Evolutionary conservation across 306 rosid species (phyloP), one percentile per base, ranked within the genome.

Genomic region (Oemleria cerasiformis): DNA sequence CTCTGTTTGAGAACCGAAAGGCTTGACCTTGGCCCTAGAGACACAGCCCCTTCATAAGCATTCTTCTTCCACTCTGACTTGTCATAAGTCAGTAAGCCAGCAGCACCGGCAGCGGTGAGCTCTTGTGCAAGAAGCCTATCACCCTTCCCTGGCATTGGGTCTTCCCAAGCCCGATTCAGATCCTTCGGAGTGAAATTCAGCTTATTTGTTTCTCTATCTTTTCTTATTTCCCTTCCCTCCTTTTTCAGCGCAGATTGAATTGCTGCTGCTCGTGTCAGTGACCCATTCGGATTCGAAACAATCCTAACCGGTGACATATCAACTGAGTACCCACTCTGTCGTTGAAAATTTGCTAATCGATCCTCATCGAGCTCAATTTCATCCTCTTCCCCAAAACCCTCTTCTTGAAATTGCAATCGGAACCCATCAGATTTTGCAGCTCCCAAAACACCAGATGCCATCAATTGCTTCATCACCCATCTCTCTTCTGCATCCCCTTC

Each of bases 101-200:
- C 61, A 82, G 88, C 97, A 80, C 85, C 54, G 80, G 88, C 96
- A 56, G 89, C 96, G 79, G 91, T 79, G 25, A 88, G 87, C 82
- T 88, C 97, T 69, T 87, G 96, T 58, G 97, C 96, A 77, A 88
- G 89, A 87, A 85, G 92, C 64, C 96, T 89, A 74, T 91, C 97
- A 73, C 96, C 96, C 8, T 87, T 70, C 64, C 86, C 91, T 2
- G 91, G 96, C 97, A 88, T 86, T 39, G 97, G 96, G 51, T 91
- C 96, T 87, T 91, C 96, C 97, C 92, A 91, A 30, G 97, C 96
- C 9, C 97, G 96, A 91, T 91, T 91, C 47, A 88, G 89, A 91
- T 91, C 97, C 88, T 88, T 90, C 7, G 92, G 97, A 51, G 88
- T 86, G 10, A 92, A 88, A 72, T 86, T 92, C 0, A 84, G 92